These are phyloP conservation scores for Aureobasidium musti DNA, from an alignment of 2,329 filamentous ascomycete species.

Conservation along the genomic window DNA sequence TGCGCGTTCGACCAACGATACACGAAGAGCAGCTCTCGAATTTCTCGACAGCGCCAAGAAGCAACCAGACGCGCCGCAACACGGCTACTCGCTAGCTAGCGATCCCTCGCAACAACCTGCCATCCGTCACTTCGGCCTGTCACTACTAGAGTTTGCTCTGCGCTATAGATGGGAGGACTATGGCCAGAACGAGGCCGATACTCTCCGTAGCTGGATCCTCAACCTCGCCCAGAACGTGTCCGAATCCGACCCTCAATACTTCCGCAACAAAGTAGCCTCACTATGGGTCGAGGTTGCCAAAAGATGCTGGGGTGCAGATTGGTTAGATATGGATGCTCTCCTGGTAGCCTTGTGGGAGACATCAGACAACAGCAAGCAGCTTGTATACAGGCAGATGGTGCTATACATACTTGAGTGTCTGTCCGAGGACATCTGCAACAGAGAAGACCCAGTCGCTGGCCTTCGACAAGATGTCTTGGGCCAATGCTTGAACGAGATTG, in stretches of 20 bases:
- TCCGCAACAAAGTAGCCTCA: constrained; percentile 91
- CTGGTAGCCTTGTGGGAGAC: constrained; percentile 76
- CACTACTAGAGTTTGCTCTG: constrained; percentile 85
- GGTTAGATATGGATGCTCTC: constrained; percentile 90
- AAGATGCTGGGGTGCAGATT: constrained; percentile 83
- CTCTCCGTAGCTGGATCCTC: constrained; percentile 74
- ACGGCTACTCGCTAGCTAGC: constrained; percentile 80
- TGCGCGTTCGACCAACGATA: constrained; percentile 75
- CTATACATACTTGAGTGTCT: constrained; percentile 86
- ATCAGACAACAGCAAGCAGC: constrained; percentile 37
- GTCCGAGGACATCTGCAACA: constrained; percentile 90
- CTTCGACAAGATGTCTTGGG: constrained; percentile 82
- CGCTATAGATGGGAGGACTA: constrained; percentile 81
- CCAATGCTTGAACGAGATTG: constrained; percentile 89
- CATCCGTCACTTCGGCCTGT: constrained; percentile 91
- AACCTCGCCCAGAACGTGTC: constrained; percentile 72
- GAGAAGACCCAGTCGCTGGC: constrained; percentile 83
- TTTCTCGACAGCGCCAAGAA: constrained; percentile 87
- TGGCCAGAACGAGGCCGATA: constrained; percentile 64
- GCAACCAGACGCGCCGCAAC: constrained; percentile 73
- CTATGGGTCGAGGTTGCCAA: constrained; percentile 96
- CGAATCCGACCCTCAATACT: constrained; percentile 73
- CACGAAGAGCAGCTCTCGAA: constrained; percentile 76
- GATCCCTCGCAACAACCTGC: constrained; percentile 74
- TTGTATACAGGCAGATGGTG: constrained; percentile 79